Conservation (phyloP, 306 rosid genomes). For the Prunus mira region DNA sequence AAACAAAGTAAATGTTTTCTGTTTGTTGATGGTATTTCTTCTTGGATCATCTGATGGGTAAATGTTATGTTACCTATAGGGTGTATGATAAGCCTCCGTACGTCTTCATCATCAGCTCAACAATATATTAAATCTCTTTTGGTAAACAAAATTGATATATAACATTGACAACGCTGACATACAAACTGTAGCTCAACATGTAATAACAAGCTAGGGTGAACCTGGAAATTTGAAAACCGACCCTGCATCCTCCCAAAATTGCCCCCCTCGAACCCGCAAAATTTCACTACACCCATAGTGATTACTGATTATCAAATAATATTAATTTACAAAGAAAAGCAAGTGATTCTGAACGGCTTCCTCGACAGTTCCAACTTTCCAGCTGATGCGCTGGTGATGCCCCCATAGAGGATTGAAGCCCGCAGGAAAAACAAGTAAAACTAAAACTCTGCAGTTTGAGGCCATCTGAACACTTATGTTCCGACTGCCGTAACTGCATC, state of each 20-base stretch:
- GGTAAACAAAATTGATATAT: not conserved
- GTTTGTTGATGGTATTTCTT: too few species aligned
- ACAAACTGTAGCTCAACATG: constrained; percentile 23
- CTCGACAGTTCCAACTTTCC: constrained; percentile 1
- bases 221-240: constrained; percentile 1
- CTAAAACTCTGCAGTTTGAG: constrained; percentile 1
- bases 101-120: too few species aligned
- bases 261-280: constrained; percentile 26
- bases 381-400: constrained; percentile 10
- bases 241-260: constrained; percentile 16
- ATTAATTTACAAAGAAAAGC: constrained; percentile 18
- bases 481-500: constrained; percentile 48
- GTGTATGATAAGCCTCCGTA: too few species aligned
- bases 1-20: too few species aligned
- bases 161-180: constrained; percentile 4
- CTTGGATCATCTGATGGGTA: too few species aligned
- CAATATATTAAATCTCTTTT: not conserved
- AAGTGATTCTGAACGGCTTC: constrained; percentile 14
- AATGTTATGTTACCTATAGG: too few species aligned
- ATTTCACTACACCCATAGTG: constrained; percentile 31
- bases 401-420: constrained; percentile 4
- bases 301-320: constrained; percentile 12
- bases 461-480: constrained; percentile 34
- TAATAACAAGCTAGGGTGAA: constrained; percentile 15
- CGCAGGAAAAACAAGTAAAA: constrained; percentile 2